Evolutionary conservation across 495 filamentous ascomycete species (phyloP), one percentile per base, ranked within the genome.

Genomic region (Hypoxylon lenormandii): DNA sequence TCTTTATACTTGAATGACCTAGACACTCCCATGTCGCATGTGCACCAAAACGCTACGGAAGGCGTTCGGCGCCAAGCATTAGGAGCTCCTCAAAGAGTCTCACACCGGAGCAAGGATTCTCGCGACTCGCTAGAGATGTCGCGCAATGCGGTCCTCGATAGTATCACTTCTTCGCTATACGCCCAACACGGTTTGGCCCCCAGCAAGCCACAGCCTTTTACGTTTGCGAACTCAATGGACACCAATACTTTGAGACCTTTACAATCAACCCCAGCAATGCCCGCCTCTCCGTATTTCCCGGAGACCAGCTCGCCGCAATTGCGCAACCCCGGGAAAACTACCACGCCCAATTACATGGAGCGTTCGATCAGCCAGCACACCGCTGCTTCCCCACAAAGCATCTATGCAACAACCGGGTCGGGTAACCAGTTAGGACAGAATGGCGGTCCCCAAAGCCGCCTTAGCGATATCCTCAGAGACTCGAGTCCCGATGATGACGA

Each of bases 91-190:
- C 51, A n/a, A 42, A 40, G 49, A 18, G 7, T 33, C 0, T 33
- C 67, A 15, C 68, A 65, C 21, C 56, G 56, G 33, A 49, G 46
- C 19, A 71, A 51, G 42, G 19, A 36, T 13, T 60, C 61, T 2
- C 38, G 21, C 7, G 67, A 68, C 28, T 66, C 68, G 4, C 45
- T 74, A 10, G 71, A 74, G 45, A 28, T 54, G 19, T 74, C 74
- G 49, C 68, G 69, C 28, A 66, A 22, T 26, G 68, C 72, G 11
- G 69, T 76, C 8, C 69, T 76, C 43, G 66, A 74, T 22, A 72
- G 58, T 30, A 19, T 76, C 23, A 64, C 30, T 11, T 65, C 71
- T 7, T 47, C 74, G 4, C 30, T 76, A 13, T 66, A 67, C 45
- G 72, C 72, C 1, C 72, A 76, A 52, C 72, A 76, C 37, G 72